Base-by-base conservation (phyloP, 148 eudicot genomes). In the Polygonum maritimum region DNA sequence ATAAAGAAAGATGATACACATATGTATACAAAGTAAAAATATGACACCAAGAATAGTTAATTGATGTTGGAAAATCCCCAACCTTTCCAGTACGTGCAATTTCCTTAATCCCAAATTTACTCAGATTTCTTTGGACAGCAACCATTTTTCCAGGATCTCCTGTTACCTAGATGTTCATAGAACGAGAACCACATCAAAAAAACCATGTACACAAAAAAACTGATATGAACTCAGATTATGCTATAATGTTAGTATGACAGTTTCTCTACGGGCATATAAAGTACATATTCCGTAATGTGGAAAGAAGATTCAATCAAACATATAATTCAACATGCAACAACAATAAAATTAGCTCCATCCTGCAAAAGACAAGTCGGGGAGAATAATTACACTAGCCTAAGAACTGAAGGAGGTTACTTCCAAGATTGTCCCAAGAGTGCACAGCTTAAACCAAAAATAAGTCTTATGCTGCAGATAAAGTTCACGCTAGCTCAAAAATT, bases 91-190 rank as follows among this genome's bases (percentile, higher is more conserved):
- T 94, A 82, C 98, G 90, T 57, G 87, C 94, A 49, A 94, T 84
- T 86, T 91, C 94, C 81, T 82, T 89, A 73, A 91, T 85, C 52
- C 94, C 94, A 75, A 94, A 94, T 89, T 91, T 89, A 58, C 78
- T 82, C 60, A 94, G 75, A 78, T 94, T 94, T 80, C 89, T 94
- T 78, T 77, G 85, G 49, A 94, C 89, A 58, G 94, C 98, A 78
- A 84, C 94, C 83, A 91, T 86, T 85, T 94, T 94, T 54, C 98
- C 98, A 69, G 98, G 97, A 76, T 94, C 97, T 81, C 98, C 98
- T 19, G 98, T 94, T 52, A 91, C 97, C 97, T 94, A 77, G 60
- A 77, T 71, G 60, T 78, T 39, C 76, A 60, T 75, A 44, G 40
- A 58, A 22, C 41, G 7, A 41, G 48, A 16, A 38, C 14, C 45